Percentiles rank a stretch among this genome's conserved stretches.
These are phyloP conservation scores for Entrophospora sp. DNA, from an alignment of 192 early-diverging fungal genomes.

Conservation along the genomic window DNA sequence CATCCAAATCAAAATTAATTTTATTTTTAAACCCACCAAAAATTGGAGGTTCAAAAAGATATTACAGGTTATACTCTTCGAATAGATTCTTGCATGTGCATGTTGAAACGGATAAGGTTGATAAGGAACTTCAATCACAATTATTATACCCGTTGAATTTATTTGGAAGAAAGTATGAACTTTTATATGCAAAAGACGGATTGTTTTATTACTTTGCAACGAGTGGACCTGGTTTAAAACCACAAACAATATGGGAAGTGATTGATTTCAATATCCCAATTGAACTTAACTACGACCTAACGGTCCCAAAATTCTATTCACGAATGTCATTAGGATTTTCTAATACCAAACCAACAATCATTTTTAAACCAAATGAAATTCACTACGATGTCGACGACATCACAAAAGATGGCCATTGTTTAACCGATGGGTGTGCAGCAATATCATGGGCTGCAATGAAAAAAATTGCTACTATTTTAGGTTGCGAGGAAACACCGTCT, in stretches of 20 bases:
- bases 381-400: slow-evolving; percentile 11
- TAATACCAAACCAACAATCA: slow-evolving; percentile 21
- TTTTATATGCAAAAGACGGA: slow-evolving; percentile 27
- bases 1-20: background rate
- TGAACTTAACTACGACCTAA: slow-evolving; percentile 18
- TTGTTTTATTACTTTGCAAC: slow-evolving; percentile 27
- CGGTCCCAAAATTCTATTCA: slow-evolving; percentile 22
- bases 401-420: slow-evolving; percentile 6
- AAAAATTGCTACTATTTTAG: slow-evolving; percentile 16
- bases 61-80: slow-evolving; percentile 22
- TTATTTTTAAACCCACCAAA: slow-evolving; percentile 15
- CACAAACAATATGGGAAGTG: slow-evolving; percentile 13
- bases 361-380: slow-evolving; percentile 22
- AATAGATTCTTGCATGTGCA: slow-evolving; percentile 26
- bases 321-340: slow-evolving; percentile 28
- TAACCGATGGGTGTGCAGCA: slow-evolving; percentile 32
- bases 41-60: slow-evolving; percentile 19
- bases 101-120: background rate
- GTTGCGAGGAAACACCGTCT: slow-evolving; percentile 17
- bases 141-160: slow-evolving; percentile 20
- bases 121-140: too few species aligned
- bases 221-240: slow-evolving; percentile 4
- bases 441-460: slow-evolving; percentile 28
- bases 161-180: slow-evolving; percentile 18
- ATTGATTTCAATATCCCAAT: slow-evolving; percentile 29